Conservation (phyloP, 495 filamentous ascomycete genomes). For the Umbilicaria muhlenbergii region DNA sequence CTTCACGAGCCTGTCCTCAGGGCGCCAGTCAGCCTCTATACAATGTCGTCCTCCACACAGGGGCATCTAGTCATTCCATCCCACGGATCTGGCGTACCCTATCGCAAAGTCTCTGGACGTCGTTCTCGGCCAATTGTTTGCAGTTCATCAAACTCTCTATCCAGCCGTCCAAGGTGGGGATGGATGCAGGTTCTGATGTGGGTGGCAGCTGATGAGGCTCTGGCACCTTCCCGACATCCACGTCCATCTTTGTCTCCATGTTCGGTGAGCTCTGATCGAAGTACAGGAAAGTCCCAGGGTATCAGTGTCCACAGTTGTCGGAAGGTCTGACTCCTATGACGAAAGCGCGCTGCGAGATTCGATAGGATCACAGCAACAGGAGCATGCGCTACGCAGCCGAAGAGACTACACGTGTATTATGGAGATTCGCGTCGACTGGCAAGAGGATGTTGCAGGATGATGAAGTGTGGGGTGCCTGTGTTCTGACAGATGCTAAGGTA, state of each 20-base stretch:
- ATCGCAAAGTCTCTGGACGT: slow-evolving; percentile 93
- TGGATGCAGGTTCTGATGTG: slow-evolving; percentile 65
- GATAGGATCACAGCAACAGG: too few species aligned
- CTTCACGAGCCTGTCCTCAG: slow-evolving; percentile 64
- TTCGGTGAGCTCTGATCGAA: slow-evolving; percentile 11
- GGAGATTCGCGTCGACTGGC: too few species aligned
- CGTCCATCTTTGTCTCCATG: slow-evolving; percentile 99
- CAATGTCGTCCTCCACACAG: too few species aligned
- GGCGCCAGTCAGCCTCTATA: slow-evolving; percentile 10
- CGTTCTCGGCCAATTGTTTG: slow-evolving; percentile 89
- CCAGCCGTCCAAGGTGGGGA: slow-evolving; percentile 92
- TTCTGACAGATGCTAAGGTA: too few species aligned
- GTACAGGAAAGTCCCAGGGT: background rate
- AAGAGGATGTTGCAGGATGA: too few species aligned
- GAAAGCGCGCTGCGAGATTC: too few species aligned
- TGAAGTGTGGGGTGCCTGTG: too few species aligned
- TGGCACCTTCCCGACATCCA: slow-evolving; percentile 60
- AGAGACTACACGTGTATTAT: too few species aligned
- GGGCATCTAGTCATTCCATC: too few species aligned
- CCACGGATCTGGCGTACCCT: slow-evolving; percentile 46
- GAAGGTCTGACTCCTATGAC: too few species aligned
- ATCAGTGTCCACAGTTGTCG: too few species aligned
- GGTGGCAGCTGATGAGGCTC: slow-evolving; percentile 63
- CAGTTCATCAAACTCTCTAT: slow-evolving; percentile 97
- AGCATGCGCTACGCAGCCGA: too few species aligned